Conservation (phyloP, 108 stramenopile species). For the Cyclostephanos tholiformis region DNA sequence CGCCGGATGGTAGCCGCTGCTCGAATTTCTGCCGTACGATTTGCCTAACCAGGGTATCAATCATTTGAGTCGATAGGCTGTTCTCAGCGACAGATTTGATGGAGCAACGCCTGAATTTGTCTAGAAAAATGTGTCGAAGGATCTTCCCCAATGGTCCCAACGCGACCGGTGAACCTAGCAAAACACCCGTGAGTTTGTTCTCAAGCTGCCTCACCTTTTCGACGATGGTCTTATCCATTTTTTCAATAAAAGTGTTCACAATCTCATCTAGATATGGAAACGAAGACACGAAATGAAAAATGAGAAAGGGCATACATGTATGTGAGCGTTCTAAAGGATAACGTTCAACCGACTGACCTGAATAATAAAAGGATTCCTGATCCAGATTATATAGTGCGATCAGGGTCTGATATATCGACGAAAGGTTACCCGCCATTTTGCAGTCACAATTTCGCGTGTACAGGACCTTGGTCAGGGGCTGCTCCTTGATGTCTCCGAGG, state of each 20-base stretch:
- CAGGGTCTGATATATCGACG: constrained; percentile 56
- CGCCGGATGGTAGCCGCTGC: constrained; percentile 42
- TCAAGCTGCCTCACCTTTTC: constrained; percentile 40
- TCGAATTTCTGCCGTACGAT: constrained; percentile 57
- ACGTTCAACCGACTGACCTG: constrained; percentile 19
- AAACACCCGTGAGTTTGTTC: constrained; percentile 26
- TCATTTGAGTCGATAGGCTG: constrained; percentile 25
- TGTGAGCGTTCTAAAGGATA: background rate
- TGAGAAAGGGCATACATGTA: background rate
- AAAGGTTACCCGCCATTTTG: constrained; percentile 60
- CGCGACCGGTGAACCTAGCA: constrained; percentile 23
- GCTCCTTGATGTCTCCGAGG: constrained; percentile 46
- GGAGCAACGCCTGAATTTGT: constrained; percentile 51
- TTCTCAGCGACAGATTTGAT: constrained; percentile 34
- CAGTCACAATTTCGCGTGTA: constrained; percentile 58
- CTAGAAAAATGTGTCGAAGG: constrained; percentile 46
- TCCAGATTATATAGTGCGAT: constrained; percentile 53
- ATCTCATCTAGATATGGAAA: constrained; percentile 46
- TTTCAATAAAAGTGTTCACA: constrained; percentile 61
- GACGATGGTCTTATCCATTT: constrained; percentile 49
- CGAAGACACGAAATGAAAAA: background rate
- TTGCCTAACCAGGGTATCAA: constrained; percentile 38
- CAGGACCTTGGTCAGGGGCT: constrained; percentile 45
- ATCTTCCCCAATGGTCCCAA: constrained; percentile 30
- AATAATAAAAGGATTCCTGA: constrained; percentile 50